These are phyloP conservation scores for Serendipita sp. DNA, from an alignment of 768 basidiomycete genomes.

Conservation along the genomic window DNA sequence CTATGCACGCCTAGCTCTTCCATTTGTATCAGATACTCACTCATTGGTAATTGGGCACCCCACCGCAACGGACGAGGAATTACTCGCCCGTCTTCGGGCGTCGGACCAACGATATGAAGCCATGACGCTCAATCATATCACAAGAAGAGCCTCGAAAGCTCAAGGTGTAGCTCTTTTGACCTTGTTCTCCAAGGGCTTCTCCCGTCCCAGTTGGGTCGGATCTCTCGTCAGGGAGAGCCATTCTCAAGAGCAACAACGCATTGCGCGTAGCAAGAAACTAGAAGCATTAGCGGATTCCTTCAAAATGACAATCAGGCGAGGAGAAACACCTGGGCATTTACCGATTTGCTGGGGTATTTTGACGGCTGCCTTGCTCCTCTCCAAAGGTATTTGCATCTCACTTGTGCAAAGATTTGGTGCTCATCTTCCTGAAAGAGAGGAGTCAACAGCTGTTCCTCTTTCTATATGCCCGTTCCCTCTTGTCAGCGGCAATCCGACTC, in stretches of 20 bases:
- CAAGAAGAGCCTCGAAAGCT: constrained; percentile 70
- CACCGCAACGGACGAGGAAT: constrained; percentile 11
- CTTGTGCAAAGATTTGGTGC: background rate
- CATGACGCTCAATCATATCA: constrained; percentile 81
- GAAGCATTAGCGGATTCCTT: constrained; percentile 42
- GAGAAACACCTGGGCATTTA: constrained; percentile 62
- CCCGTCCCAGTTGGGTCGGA: constrained; percentile 29
- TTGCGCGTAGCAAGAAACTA: constrained; percentile 17
- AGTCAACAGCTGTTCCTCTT: constrained; percentile 82
- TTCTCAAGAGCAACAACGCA: constrained; percentile 12
- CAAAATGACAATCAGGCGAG: constrained; percentile 51
- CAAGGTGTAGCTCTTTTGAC: constrained; percentile 90
- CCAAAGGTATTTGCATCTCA: constrained; percentile 37
- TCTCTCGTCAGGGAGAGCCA: constrained; percentile 16
- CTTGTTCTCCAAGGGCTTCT: constrained; percentile 70
- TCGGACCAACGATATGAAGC: constrained; percentile 70
- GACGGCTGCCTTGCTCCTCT: constrained; percentile 57
- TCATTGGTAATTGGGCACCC: constrained; percentile 19
- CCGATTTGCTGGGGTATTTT: constrained; percentile 85
- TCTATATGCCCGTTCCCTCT: constrained; percentile 74
- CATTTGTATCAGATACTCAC: constrained; percentile 68
- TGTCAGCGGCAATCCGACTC: constrained; percentile 84
- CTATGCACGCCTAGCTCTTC: constrained; percentile 60
- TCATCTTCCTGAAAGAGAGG: constrained; percentile 36
- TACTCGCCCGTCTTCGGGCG: constrained; percentile 30